Evolutionary conservation across 345 rosid species (phyloP), one percentile per base, ranked within the genome.

Genomic region (Lepidium africanum): DNA sequence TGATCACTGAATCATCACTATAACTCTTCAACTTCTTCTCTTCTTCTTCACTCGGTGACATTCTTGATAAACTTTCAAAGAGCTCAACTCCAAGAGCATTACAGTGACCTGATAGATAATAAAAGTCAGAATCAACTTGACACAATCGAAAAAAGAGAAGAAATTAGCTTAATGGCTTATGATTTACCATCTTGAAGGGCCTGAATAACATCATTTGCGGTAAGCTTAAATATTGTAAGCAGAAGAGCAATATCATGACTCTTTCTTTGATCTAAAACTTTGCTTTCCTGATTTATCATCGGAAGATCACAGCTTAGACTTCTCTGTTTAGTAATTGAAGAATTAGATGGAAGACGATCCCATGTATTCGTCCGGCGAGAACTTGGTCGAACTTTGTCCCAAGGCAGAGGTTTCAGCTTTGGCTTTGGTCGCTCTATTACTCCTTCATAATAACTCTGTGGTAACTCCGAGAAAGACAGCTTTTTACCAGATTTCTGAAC

Each of bases 311-410:
- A 83, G 36, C 86, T 67, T 16, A 78, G 72, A 55, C 74, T 27
- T 85, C 90, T 5, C 46, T 38, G 65, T 71, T 62, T 0, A 88
- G 79, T 76, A 64, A 83, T 84, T 3, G 77, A 83, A 39, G 97
- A 84, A 78, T 86, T 87, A 48, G 90, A 77, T 65, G 77, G 84
- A 9, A 91, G 71, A 82, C 87, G 95, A 75, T 91, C 99, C 96
- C 99, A 95, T 61, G 85, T 90, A 90, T 83, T 89, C 38, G 83
- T 96, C 42, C 96, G 83, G 70, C 86, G 88, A 0, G 97, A 94
- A 76, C 84, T 87, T 9, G 97, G 88, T 53, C 92, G 76, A 59
- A 86, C 96, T 83, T 89, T 95, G 72, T 95, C 96, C 99, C 99
- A 95, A 57, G 93, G 96, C 70, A 95, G 61, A 72, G 97, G 90